Evolutionary conservation across 352 stramenopile species (phyloP).

Genomic region (Blastocystis sp.): DNA sequence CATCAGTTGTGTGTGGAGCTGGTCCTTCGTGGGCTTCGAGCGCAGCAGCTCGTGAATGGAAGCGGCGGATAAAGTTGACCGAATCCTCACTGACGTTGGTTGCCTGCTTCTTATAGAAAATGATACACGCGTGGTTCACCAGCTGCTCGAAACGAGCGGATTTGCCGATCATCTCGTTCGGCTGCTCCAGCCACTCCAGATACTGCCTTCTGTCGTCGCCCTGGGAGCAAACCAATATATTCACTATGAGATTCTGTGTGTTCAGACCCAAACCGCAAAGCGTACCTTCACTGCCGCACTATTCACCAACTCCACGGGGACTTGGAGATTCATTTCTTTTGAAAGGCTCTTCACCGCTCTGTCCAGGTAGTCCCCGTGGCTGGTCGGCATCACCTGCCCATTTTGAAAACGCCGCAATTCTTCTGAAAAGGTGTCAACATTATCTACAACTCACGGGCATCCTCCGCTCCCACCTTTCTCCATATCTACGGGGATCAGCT

Average conservation of each 20-base stretch:
- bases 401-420: conserved; percentile 67
- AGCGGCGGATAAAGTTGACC: conserved; percentile 57
- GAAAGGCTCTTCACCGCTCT: conserved; percentile 58
- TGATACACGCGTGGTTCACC: conserved; percentile 60
- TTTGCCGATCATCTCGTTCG: conserved; percentile 65
- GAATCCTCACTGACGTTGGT: conserved; percentile 36
- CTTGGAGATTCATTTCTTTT: conserved; percentile 60
- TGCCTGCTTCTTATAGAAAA: conserved; percentile 65
- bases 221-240: conserved; percentile 38
- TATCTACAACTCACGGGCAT: conserved; percentile 21
- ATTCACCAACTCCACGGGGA: conserved; percentile 56
- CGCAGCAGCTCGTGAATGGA: conserved; percentile 63
- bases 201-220: conserved; percentile 45
- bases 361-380: conserved; percentile 65
- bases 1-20: conserved; percentile 30
- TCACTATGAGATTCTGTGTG: conserved; percentile 31
- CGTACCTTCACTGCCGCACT: conserved; percentile 32
- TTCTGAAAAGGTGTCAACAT: conserved; percentile 68
- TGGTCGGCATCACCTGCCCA: conserved; percentile 55
- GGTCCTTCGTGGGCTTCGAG: conserved; percentile 55
- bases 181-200: conserved; percentile 55
- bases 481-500: conserved; percentile 64
- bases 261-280: not conserved
- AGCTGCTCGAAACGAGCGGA: conserved; percentile 58
- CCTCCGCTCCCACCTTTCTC: conserved; percentile 31